phyloP scores from a whole-genome alignment of 1,284 basidiomycete genomes.

The Agroathelia rolfsii region DNA sequence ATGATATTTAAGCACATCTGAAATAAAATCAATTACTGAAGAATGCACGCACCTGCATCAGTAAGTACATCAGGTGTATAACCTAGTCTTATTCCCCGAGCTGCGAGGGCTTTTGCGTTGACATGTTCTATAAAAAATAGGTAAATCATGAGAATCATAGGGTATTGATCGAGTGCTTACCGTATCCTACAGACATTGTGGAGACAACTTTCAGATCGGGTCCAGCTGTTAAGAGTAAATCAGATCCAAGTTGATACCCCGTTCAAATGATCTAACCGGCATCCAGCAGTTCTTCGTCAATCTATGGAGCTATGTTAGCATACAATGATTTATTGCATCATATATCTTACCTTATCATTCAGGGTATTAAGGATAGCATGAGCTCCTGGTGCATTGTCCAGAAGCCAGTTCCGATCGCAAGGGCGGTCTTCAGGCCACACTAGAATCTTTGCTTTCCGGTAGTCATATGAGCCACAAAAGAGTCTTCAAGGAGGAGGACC shows the following conservation, averaged over 20 bases:
- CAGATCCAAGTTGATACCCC: slow-evolving; percentile 1
- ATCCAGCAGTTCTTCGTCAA: slow-evolving; percentile 67
- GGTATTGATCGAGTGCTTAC: slow-evolving; percentile 29
- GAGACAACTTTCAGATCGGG: slow-evolving; percentile 69
- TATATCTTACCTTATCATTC: slow-evolving; percentile 50
- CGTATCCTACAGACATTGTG: slow-evolving; percentile 86
- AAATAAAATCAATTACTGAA: background rate
- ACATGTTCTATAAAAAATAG: slow-evolving; percentile 69
- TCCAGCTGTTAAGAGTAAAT: slow-evolving; percentile 40
- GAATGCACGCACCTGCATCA: slow-evolving; percentile 54
- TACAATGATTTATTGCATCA: background rate
- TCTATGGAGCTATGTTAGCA: slow-evolving; percentile 34
- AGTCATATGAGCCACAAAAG: no score
- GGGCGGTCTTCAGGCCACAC: slow-evolving; percentile 60
- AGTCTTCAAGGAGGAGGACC: no score
- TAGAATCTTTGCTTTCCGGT: slow-evolving; percentile 60
- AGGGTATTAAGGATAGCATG: slow-evolving; percentile 60
- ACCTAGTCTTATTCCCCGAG: slow-evolving; percentile 66
- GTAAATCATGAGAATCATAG: slow-evolving; percentile 1
- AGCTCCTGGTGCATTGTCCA: slow-evolving; percentile 63
- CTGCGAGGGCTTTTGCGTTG: slow-evolving; percentile 52
- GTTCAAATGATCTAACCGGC: slow-evolving; percentile 33
- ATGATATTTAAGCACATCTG: background rate
- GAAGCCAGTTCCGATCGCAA: slow-evolving; percentile 69
- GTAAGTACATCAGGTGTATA: slow-evolving; percentile 89